Evolutionary conservation across 164 flowering plant genomes (phyloP).

Genomic region (Aristolochia fimbriata): DNA sequence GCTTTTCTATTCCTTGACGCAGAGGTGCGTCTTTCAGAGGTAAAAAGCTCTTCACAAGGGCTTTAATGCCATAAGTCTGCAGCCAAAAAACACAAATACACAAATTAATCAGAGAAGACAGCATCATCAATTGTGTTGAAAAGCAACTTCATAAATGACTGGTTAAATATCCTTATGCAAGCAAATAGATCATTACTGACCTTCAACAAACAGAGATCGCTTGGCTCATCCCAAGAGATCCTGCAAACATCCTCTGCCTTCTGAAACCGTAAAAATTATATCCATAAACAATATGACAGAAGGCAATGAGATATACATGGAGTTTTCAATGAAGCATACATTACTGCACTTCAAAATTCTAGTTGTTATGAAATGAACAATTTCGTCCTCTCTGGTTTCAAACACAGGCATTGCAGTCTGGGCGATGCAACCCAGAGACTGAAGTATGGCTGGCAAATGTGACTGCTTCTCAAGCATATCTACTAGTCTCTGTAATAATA

Average conservation of each 20-base stretch:
- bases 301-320: background rate
- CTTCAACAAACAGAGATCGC: constrained; percentile 83
- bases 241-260: constrained; percentile 29
- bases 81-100: constrained; percentile 1
- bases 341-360: constrained; percentile 44
- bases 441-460: constrained; percentile 84
- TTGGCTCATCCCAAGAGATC: constrained; percentile 65
- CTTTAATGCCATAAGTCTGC: constrained; percentile 79
- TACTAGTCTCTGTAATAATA: constrained; percentile 83
- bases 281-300: constrained; percentile 2
- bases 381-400: constrained; percentile 91
- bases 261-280: constrained; percentile 29
- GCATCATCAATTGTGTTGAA: background rate
- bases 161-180: background rate
- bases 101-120: background rate
- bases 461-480: constrained; percentile 79
- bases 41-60: constrained; percentile 87
- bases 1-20: constrained; percentile 63
- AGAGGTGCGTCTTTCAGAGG: constrained; percentile 89
- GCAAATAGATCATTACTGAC: constrained; percentile 28
- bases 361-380: constrained; percentile 56
- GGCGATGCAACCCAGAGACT: constrained; percentile 94
- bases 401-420: constrained; percentile 93
- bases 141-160: background rate
- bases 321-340: constrained; percentile 29